Evolutionary conservation across 345 rosid genomes (phyloP).

Genomic region (Eucalyptus melliodora): DNA sequence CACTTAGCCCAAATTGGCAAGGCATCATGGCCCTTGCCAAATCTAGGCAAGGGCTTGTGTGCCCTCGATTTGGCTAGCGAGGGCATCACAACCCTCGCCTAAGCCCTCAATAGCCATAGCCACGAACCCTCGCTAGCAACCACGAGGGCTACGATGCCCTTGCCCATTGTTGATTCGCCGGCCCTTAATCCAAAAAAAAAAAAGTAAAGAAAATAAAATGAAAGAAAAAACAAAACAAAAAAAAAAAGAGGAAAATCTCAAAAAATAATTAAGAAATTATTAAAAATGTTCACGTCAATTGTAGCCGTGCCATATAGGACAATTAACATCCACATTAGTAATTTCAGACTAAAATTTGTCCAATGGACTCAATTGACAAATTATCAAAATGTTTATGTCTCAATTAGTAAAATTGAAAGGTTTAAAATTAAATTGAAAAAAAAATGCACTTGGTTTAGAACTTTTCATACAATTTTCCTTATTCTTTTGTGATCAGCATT

Average conservation of each 20-base stretch:
- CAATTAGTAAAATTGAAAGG: no score
- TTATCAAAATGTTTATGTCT: no score
- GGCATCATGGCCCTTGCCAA: background rate
- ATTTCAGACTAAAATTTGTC: background rate
- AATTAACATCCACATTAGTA: no score
- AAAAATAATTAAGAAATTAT: background rate
- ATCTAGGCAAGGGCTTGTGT: background rate
- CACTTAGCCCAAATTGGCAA: background rate
- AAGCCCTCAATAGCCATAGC: background rate
- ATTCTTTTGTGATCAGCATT: background rate
- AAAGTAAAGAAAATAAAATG: no score
- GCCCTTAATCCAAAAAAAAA: background rate
- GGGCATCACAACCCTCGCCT: background rate
- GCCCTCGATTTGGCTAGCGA: background rate
- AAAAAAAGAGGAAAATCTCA: background rate
- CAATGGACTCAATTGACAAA: background rate
- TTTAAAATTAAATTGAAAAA: background rate
- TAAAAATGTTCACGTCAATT: background rate
- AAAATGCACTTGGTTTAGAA: background rate
- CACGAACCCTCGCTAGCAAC: background rate
- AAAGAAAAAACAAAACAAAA: background rate
- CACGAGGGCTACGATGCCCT: fast-evolving
- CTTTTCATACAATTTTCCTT: background rate
- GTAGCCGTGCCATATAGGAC: fast-evolving
- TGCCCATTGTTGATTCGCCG: fast-evolving